Percentiles rank a stretch among this genome's conserved stretches.
Evolutionary conservation across 176 grass and related monocot genomes (phyloP).

Genomic region (Coix lacrymajobi): DNA sequence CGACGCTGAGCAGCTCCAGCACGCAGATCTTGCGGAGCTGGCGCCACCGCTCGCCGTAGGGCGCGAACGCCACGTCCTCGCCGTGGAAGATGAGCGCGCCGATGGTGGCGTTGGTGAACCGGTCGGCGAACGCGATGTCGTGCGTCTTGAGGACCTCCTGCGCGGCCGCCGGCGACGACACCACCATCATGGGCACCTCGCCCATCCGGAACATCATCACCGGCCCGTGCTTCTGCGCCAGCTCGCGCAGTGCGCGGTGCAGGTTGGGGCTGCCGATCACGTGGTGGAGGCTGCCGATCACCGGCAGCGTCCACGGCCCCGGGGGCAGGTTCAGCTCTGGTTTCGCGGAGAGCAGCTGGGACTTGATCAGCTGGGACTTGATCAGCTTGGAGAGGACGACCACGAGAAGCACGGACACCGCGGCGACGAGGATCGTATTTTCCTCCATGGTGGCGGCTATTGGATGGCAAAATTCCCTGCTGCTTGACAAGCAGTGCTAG

Average conservation of each 20-base stretch:
- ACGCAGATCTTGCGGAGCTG: conserved; percentile 8
- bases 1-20: neutral
- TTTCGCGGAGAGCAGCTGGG: neutral
- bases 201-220: neutral
- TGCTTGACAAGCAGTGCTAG: too few relatives aligned
- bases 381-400: neutral
- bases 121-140: neutral
- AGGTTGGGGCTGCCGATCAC: neutral
- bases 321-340: too few relatives aligned
- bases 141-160: neutral
- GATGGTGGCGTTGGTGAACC: neutral
- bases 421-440: too few relatives aligned
- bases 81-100: neutral
- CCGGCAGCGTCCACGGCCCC: too few relatives aligned
- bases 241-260: neutral
- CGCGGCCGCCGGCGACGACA: neutral
- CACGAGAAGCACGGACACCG: too few relatives aligned
- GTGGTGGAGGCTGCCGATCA: neutral
- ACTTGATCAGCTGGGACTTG: neutral
- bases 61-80: neutral
- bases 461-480: too few relatives aligned
- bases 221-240: neutral
- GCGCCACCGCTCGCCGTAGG: conserved; percentile 23
- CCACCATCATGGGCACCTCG: too few relatives aligned
- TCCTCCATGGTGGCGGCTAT: too few relatives aligned